Evolutionary conservation across 768 basidiomycete species (phyloP).

Genomic region (Mycena venus): DNA sequence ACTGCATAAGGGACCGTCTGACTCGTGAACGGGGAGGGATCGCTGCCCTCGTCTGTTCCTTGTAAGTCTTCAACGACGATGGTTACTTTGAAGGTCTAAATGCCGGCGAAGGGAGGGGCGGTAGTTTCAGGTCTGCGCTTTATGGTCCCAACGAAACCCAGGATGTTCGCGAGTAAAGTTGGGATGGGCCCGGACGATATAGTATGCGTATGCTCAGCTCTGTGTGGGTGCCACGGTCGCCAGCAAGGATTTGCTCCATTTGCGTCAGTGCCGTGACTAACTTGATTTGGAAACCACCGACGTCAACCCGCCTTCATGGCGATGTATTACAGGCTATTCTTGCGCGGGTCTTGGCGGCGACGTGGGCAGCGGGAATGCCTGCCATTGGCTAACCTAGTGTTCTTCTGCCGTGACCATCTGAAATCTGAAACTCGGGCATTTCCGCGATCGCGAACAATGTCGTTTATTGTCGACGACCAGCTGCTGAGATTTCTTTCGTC

Average conservation of each 20-base stretch:
- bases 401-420: not conserved
- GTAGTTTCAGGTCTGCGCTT: not conserved
- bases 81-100: not conserved
- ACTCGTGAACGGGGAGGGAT: too few relatives aligned
- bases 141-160: not conserved
- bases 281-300: not conserved
- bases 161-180: not conserved
- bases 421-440: not conserved
- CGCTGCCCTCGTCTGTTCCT: too few relatives aligned
- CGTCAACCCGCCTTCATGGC: not conserved
- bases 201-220: not conserved
- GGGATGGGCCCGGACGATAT: not conserved
- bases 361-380: not conserved
- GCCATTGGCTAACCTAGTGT: not conserved
- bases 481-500: not conserved
- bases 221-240: not conserved
- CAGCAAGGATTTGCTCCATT: constrained; percentile 1
- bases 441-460: not conserved
- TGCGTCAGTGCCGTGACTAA: not conserved
- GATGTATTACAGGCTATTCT: not conserved
- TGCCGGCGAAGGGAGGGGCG: not conserved
- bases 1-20: not conserved
- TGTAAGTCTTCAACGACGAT: too few relatives aligned
- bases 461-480: not conserved
- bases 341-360: not conserved